phyloP scores from a whole-genome alignment of 768 basidiomycete species.

The Podaxis sp. region DNA sequence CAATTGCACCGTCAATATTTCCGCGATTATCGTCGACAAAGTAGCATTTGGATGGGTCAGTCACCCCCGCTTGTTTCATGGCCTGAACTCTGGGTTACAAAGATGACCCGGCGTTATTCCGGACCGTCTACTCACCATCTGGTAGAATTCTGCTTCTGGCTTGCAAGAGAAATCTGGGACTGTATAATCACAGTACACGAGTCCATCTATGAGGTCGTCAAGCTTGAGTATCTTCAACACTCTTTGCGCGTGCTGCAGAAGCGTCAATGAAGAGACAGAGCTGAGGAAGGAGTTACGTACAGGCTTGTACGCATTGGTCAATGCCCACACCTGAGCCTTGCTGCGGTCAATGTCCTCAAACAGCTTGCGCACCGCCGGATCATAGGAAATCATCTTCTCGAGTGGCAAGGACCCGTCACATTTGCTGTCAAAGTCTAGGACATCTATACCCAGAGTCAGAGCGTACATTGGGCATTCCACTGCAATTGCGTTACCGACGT shows the following conservation, averaged over 20 bases:
- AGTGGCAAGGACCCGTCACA: slow-evolving; percentile 85
- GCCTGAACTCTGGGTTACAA: slow-evolving; percentile 45
- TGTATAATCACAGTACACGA: slow-evolving; percentile 80
- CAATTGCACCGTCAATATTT: slow-evolving; percentile 68
- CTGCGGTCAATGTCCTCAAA: slow-evolving; percentile 77
- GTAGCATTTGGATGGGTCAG: slow-evolving; percentile 68
- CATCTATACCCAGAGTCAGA: slow-evolving; percentile 43
- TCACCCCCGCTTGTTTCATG: slow-evolving; percentile 56
- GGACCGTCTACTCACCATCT: slow-evolving; percentile 40
- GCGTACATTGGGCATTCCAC: not conserved
- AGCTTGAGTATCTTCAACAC: slow-evolving; percentile 75
- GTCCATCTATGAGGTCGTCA: slow-evolving; percentile 69
- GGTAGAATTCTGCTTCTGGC: slow-evolving; percentile 73
- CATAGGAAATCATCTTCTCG: slow-evolving; percentile 72
- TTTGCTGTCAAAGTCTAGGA: slow-evolving; percentile 79
- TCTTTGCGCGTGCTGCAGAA: slow-evolving; percentile 71
- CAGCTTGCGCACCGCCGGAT: slow-evolving; percentile 61
- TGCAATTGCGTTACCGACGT: slow-evolving; percentile 55
- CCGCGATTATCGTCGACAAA: slow-evolving; percentile 77
- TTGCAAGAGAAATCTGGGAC: slow-evolving; percentile 73
- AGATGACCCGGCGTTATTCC: not conserved
- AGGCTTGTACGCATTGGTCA: slow-evolving; percentile 81
- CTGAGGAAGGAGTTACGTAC: slow-evolving; percentile 36
- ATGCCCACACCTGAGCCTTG: slow-evolving; percentile 79
- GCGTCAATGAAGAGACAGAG: not conserved